Evolutionary conservation across 225 moss, liverwort and hornwort genomes (phyloP), one percentile per base, ranked within the genome.

Genomic region (Rhytidiadelphus loreus): DNA sequence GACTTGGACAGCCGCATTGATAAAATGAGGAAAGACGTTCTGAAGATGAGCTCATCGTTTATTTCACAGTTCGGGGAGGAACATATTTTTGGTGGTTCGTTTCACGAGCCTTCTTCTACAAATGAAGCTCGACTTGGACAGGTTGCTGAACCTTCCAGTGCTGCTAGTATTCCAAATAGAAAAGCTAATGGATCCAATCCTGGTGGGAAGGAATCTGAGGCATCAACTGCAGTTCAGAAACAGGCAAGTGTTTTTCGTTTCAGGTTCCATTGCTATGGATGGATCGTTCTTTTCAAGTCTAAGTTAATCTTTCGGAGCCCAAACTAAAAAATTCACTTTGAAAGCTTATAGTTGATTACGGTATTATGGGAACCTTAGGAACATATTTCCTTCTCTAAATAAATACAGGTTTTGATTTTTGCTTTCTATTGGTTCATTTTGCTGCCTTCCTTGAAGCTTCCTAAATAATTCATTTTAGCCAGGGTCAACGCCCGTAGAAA

Each of bases 1-100:
- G 96, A 96, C 92, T 91, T 99, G 91, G 97, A 99, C 59, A 94
- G 95, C 57, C 96, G 97, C 86, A 96, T 99, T 76, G 96, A 98
- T 88, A 95, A 95, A 86, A 94, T 98, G 83, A 94, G 96, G 80
- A 94, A 87, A 83, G 95, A 88, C 85, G 92, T 94, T 43, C 83
- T 93, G 66, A 88, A 92, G 80, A 94, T 91, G 94, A 94, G 56
- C 83, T 87, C 94, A 39, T 82, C 91, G 48, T 92, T 90, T 90
- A 86, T 88, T 81, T 92, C 93, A 64, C 93, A 93, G 65, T 93
- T 92, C 57, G 93, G 88, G 33, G 94, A 88, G 87, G 92, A 91
- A 52, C 83, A 88, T 81, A 80, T 92, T 77, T 94, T 94, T 88
- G 87, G 92, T 60, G 93, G 92, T 82, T 83, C 89, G 35, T 61